phyloP scores from a whole-genome alignment of 192 early-diverging fungal species.

The Funneliformis mosseae region DNA sequence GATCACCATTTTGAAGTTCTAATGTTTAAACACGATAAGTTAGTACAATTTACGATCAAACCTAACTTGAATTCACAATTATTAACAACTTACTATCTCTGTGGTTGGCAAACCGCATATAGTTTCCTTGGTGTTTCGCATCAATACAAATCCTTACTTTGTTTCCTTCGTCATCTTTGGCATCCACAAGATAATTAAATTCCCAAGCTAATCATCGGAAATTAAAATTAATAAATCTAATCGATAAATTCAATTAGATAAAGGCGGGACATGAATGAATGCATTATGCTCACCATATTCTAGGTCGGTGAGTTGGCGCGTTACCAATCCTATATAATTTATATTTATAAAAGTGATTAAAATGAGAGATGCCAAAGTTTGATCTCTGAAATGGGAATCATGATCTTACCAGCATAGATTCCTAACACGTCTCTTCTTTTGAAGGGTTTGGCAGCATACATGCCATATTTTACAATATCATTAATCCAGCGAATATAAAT shows the following conservation, averaged over 20 bases:
- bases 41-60: neutral
- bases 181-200: slow-evolving; percentile 29
- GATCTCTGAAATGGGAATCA: neutral
- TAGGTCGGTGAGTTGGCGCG: neutral
- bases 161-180: slow-evolving; percentile 6
- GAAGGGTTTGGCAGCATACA: slow-evolving; percentile 15
- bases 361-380: neutral
- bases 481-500: slow-evolving; percentile 33
- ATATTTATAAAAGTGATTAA: neutral
- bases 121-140: slow-evolving; percentile 27
- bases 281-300: slow-evolving; percentile 24
- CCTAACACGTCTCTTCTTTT: slow-evolving; percentile 9
- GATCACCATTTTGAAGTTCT: slow-evolving; percentile 26
- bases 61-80: neutral
- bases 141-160: slow-evolving; percentile 7
- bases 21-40: neutral
- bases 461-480: slow-evolving; percentile 26
- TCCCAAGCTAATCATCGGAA: slow-evolving; percentile 29
- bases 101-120: slow-evolving; percentile 32
- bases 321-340: slow-evolving; percentile 1
- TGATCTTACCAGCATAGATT: slow-evolving; percentile 20
- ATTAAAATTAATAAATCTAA: neutral
- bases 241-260: neutral
- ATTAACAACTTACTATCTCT: slow-evolving; percentile 21
- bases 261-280: neutral